Percentiles rank a stretch among this genome's conserved stretches.
phyloP scores from a whole-genome alignment of 2,329 filamentous ascomycete genomes.

The Didymella pomorum region DNA sequence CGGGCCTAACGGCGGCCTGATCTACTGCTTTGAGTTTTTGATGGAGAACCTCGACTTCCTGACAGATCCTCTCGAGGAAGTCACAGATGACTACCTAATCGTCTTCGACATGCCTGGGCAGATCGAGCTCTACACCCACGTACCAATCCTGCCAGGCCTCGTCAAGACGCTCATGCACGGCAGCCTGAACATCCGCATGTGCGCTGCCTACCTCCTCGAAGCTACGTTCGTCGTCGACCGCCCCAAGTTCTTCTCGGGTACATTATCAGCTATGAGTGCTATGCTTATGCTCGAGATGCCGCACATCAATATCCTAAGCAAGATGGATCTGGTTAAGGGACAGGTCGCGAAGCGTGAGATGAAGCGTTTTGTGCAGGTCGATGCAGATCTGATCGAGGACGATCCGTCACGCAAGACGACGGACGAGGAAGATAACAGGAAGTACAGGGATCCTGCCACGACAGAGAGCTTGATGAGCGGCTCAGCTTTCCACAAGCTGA shows the following conservation, averaged over 20 bases:
- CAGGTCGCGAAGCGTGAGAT: conserved; percentile 87
- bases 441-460: conserved; percentile 67
- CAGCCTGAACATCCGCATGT: conserved; percentile 86
- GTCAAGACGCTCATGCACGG: conserved; percentile 84
- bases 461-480: conserved; percentile 79
- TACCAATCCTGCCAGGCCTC: conserved; percentile 87
- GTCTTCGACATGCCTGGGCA: conserved; percentile 99
- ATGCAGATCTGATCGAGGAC: conserved; percentile 81
- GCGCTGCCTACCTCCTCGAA: conserved; percentile 93
- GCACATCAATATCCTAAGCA: conserved; percentile 94
- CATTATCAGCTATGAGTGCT: conserved; percentile 94
- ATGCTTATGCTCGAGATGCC: conserved; percentile 99
- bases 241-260: conserved; percentile 96
- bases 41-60: conserved; percentile 94
- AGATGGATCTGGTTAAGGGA: conserved; percentile 96
- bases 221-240: conserved; percentile 95
- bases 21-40: conserved; percentile 96
- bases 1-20: conserved; percentile 89
- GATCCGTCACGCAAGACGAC: conserved; percentile 65
- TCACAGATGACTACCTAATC: conserved; percentile 95
- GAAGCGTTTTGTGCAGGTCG: conserved; percentile 88
- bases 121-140: conserved; percentile 97
- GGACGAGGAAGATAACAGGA: conserved; percentile 59
- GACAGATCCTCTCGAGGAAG: conserved; percentile 80
- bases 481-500: conserved; percentile 80